Evolutionary conservation across 345 rosid species (phyloP).

Genomic region (Orychophragmus violaceus): DNA sequence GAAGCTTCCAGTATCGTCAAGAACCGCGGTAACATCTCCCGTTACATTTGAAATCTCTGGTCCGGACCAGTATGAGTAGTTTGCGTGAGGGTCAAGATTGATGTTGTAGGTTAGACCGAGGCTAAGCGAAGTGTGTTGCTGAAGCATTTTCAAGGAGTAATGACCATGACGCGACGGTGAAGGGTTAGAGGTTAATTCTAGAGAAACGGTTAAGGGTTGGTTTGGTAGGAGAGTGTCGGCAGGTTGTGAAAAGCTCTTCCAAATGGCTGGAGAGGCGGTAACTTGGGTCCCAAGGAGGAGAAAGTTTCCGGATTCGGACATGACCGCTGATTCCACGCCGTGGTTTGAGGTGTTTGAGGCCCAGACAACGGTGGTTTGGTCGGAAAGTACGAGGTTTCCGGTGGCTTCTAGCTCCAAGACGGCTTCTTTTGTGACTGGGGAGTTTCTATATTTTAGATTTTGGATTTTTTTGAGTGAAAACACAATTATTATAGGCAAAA

Average conservation of each 20-base stretch:
- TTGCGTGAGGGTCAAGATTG: conserved; percentile 36
- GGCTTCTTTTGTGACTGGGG: conserved; percentile 63
- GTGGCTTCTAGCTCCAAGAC: conserved; percentile 61
- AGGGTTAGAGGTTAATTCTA: conserved; percentile 53
- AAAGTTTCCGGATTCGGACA: conserved; percentile 85
- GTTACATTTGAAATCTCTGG: conserved; percentile 89
- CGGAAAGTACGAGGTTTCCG: conserved; percentile 69
- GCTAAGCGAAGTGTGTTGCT: conserved; percentile 76
- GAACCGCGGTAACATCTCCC: conserved; percentile 61
- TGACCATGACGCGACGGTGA: conserved; percentile 48
- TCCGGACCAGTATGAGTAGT: conserved; percentile 81
- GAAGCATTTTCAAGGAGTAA: conserved; percentile 79
- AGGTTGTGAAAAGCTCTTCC: conserved; percentile 85
- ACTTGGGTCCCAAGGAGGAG: conserved; percentile 37
- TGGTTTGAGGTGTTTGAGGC: conserved; percentile 64
- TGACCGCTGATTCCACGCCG: conserved; percentile 43
- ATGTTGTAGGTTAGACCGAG: conserved; percentile 67
- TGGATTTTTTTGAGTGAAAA: conserved; percentile 31
- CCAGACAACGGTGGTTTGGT: conserved; percentile 49
- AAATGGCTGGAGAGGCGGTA: conserved; percentile 33
- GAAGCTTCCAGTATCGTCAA: conserved; percentile 79
- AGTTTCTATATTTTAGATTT: conserved; percentile 65
- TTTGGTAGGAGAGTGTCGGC: conserved; percentile 81
- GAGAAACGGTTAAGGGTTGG: conserved; percentile 68
- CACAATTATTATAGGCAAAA: neutral